Conservation (phyloP, 768 basidiomycete species). For the Boletus rex-veris region DNA sequence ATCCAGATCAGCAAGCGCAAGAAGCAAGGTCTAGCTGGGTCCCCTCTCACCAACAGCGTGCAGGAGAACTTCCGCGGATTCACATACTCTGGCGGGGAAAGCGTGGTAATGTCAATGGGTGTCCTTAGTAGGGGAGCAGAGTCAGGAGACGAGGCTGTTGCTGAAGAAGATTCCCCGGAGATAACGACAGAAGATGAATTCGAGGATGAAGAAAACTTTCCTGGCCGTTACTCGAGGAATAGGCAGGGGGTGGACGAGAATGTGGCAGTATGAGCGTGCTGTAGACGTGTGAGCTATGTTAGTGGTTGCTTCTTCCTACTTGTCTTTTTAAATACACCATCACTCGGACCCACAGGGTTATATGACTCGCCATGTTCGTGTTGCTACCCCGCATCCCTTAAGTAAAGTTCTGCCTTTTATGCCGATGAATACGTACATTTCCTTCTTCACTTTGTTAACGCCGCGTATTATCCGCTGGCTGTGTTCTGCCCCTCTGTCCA, state of each 20-base stretch:
- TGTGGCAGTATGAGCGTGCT: conserved; percentile 27
- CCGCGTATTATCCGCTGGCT: conserved; percentile 5
- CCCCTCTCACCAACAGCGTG: conserved; percentile 83
- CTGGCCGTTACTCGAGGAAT: conserved; percentile 66
- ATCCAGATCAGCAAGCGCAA: conserved; percentile 55
- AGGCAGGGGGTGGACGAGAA: conserved; percentile 43
- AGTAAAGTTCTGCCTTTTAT: not conserved
- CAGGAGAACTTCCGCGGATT: conserved; percentile 98
- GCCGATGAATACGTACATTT: conserved; percentile 5
- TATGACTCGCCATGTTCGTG: conserved; percentile 7
- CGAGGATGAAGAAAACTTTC: conserved; percentile 58
- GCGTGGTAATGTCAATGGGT: conserved; percentile 47
- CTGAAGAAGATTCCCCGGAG: conserved; percentile 47
- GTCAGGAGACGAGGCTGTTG: conserved; percentile 41
- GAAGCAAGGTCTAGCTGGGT: conserved; percentile 45
- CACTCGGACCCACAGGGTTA: conserved; percentile 23
- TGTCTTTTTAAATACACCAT: conserved; percentile 1
- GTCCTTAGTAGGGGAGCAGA: conserved; percentile 32
- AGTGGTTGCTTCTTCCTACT: conserved; percentile 9
- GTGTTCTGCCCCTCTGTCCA: conserved; percentile 5
- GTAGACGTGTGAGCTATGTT: conserved; percentile 9
- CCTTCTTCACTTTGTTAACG: conserved; percentile 5
- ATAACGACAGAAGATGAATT: conserved; percentile 74
- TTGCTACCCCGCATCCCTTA: conserved; percentile 4
- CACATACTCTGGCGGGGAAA: conserved; percentile 79